These are phyloP conservation scores for Ophiostoma novo-ulmi DNA, from an alignment of 2,329 filamentous ascomycete species.

Conservation along the genomic window DNA sequence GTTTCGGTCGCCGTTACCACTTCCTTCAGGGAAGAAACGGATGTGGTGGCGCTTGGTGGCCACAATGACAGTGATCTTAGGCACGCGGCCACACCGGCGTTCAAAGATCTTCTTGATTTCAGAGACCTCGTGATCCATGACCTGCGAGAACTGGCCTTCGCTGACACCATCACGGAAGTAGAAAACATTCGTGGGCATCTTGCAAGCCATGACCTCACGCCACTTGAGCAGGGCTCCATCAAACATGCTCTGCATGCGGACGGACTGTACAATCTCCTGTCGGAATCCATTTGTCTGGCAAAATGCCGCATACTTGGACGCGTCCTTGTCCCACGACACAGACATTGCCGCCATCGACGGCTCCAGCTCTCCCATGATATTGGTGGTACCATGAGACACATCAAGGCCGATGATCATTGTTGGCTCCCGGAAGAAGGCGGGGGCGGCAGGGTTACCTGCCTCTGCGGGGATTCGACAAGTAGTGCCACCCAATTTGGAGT, in stretches of 20 bases:
- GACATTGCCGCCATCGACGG: conserved; percentile 85
- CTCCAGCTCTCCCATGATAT: conserved; percentile 46
- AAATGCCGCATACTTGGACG: conserved; percentile 70
- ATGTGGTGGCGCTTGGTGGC: conserved; percentile 93
- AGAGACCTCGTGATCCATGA: conserved; percentile 71
- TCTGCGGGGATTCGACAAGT: conserved; percentile 50
- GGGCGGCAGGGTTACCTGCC: conserved; percentile 28
- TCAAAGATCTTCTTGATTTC: conserved; percentile 61
- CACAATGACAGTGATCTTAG: conserved; percentile 79
- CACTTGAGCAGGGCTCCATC: conserved; percentile 60
- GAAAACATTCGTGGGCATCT: conserved; percentile 70
- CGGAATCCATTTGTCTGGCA: conserved; percentile 80
- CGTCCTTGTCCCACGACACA: conserved; percentile 67
- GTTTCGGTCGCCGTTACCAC: conserved; percentile 58
- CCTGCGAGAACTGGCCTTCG: conserved; percentile 76
- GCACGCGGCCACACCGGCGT: conserved; percentile 31
- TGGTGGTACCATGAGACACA: conserved; percentile 73
- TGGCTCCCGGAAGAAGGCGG: conserved; percentile 43
- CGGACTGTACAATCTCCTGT: conserved; percentile 67
- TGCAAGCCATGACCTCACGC: conserved; percentile 45
- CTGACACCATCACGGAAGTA: conserved; percentile 93
- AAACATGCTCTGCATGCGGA: conserved; percentile 64
- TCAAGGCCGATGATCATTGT: conserved; percentile 89
- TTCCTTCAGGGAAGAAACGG: conserved; percentile 71
- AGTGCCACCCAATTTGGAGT: conserved; percentile 84